Evolutionary conservation across 2,329 filamentous ascomycete genomes (phyloP).

Genomic region (Exophiala dermatitidis): DNA sequence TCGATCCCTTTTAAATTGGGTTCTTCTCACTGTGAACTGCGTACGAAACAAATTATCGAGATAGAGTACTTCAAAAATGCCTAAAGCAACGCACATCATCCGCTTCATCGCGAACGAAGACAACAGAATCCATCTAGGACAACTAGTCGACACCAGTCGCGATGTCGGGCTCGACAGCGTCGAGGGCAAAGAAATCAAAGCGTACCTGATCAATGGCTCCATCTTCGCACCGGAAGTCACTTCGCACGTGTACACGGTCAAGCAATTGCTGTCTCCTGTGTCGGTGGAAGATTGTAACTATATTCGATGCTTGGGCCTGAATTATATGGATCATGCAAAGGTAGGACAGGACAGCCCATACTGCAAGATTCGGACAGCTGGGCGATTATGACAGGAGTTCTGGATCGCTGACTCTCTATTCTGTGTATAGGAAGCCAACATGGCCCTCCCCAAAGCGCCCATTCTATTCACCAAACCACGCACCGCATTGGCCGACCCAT

Average conservation of each 20-base stretch:
- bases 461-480: slow-evolving; percentile 37
- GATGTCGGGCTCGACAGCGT: slow-evolving; percentile 34
- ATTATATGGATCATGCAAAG: slow-evolving; percentile 38
- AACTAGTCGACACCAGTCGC: slow-evolving; percentile 32
- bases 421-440: slow-evolving; percentile 34
- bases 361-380: too few species aligned
- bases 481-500: slow-evolving; percentile 32
- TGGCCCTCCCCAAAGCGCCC: slow-evolving; percentile 34
- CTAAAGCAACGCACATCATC: slow-evolving; percentile 37
- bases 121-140: slow-evolving; percentile 36
- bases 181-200: slow-evolving; percentile 32
- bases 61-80: slow-evolving; percentile 3
- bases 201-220: slow-evolving; percentile 32
- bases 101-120: slow-evolving; percentile 40
- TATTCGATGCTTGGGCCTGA: slow-evolving; percentile 44
- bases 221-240: slow-evolving; percentile 35
- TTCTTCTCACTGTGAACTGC: too few species aligned
- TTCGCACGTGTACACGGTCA: slow-evolving; percentile 25
- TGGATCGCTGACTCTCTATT: too few species aligned
- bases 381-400: too few species aligned
- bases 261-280: slow-evolving; percentile 27
- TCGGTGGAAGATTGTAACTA: slow-evolving; percentile 25
- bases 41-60: background rate
- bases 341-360: slow-evolving; percentile 8
- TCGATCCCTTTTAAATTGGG: too few species aligned